Base-by-base conservation (phyloP, 2,329 filamentous ascomycete species). In the Ophiosphaerella herpotricha region DNA sequence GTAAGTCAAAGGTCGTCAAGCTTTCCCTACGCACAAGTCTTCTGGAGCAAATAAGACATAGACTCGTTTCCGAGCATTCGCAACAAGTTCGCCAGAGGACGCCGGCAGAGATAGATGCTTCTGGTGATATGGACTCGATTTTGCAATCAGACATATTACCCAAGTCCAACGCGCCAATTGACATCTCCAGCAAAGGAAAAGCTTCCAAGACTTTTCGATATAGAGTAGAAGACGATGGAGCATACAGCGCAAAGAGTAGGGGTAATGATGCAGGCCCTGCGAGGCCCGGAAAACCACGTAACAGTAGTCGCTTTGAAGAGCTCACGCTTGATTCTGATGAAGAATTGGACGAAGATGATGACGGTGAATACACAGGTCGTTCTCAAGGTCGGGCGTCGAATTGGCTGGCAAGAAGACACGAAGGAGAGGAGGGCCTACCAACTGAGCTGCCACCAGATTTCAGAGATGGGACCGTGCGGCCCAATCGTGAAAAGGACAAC, bases 311-410 rank as follows among this genome's bases (percentile, higher is more conserved):
- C 16, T 79, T 75, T 44, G 78, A 80, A 58, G 77, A 80, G 45
- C 70, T 79, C 16, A 74, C 74, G 11, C 67, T 80, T 31, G 77
- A 75, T 24, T 77, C 75, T 1, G 76, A 78, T 21, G 73, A 75
- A 3, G 77, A 79, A 13, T 58, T 65, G 8, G 64, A 58, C 2
- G 61, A 64, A n/a, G 60, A 63, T 7, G 47, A 62, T 7, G 53
- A 62, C 8, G 54, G 54, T 4, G 55, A 52, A 24, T 50, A 53
- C 3, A 50, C 54, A 21, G 56, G 58, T 24, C 63, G 57, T 5
- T 37, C 55, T 13, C 60, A 60, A 21, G 58, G 58, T 24, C 61
- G 72, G 31, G 53, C 63, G 13, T 75, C 74, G 1, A 70, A 68
- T 6, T 79, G 78, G 66, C 66, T 79, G 8, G 74, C 74, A 14